phyloP scores from a whole-genome alignment of 2,329 filamentous ascomycete species.

The Xylariaceae sp. region DNA sequence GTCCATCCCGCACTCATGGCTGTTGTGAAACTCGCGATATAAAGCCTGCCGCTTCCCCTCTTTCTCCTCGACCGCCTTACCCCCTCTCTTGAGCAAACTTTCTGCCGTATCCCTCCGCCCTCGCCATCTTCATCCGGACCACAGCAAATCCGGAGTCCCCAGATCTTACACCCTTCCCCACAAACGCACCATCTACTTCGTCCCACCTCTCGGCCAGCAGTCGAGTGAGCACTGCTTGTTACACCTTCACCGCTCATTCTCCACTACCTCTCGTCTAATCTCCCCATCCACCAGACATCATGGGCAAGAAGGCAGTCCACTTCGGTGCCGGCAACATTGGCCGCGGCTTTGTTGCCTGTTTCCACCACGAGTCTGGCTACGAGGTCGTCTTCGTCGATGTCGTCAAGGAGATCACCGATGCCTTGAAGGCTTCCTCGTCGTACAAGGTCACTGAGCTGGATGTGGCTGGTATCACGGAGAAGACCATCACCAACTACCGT shows the following conservation, averaged over 20 bases:
- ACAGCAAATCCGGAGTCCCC: too few relatives aligned
- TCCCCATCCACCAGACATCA: slow-evolving; percentile 22
- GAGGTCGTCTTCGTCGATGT: slow-evolving; percentile 97
- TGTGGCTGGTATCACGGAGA: slow-evolving; percentile 64
- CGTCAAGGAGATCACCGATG: slow-evolving; percentile 71
- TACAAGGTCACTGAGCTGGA: slow-evolving; percentile 95
- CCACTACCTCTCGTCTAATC: slow-evolving; percentile 1
- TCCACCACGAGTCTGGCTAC: slow-evolving; percentile 90
- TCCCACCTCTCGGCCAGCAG: too few relatives aligned
- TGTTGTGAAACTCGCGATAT: too few relatives aligned
- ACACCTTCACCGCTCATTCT: background rate
- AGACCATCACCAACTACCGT: slow-evolving; percentile 88
- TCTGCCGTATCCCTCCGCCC: too few relatives aligned
- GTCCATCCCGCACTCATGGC: too few relatives aligned
- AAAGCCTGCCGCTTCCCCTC: too few relatives aligned
- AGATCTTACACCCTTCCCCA: too few relatives aligned
- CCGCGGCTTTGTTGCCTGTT: slow-evolving; percentile 81
- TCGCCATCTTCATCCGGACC: too few relatives aligned
- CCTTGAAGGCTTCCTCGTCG: slow-evolving; percentile 64
- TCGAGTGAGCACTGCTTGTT: too few relatives aligned
- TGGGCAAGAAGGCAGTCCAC: slow-evolving; percentile 67
- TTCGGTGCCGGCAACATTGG: slow-evolving; percentile 83
- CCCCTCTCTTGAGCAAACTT: too few relatives aligned
- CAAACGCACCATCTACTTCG: too few relatives aligned
- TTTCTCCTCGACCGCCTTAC: too few relatives aligned